Evolutionary conservation across 1,284 basidiomycete genomes (phyloP).

Genomic region (Psilocybe mexicana): DNA sequence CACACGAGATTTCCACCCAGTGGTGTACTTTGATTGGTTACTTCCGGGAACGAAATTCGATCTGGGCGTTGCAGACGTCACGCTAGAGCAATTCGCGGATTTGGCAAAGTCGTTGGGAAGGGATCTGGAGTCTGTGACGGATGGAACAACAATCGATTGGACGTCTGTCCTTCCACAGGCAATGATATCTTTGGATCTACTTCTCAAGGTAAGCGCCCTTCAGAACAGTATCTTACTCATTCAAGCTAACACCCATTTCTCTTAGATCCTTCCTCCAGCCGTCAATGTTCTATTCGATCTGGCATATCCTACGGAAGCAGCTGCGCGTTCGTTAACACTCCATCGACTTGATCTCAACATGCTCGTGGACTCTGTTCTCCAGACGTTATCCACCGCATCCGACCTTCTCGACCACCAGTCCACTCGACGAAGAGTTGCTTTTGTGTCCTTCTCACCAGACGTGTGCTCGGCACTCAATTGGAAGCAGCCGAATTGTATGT

Average conservation of each 20-base stretch:
- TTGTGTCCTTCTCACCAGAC: slow-evolving; percentile 87
- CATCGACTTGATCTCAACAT: slow-evolving; percentile 71
- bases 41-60: slow-evolving; percentile 79
- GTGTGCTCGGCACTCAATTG: slow-evolving; percentile 92
- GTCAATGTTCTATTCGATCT: slow-evolving; percentile 83
- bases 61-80: slow-evolving; percentile 83
- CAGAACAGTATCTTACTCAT: not conserved
- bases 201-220: slow-evolving; percentile 63
- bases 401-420: slow-evolving; percentile 49
- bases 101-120: slow-evolving; percentile 60
- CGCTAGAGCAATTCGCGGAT: slow-evolving; percentile 74
- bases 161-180: slow-evolving; percentile 48
- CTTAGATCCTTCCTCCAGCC: slow-evolving; percentile 68
- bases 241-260: not conserved
- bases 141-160: slow-evolving; percentile 50
- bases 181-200: slow-evolving; percentile 71
- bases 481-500: slow-evolving; percentile 98
- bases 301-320: slow-evolving; percentile 59
- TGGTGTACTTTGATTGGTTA: slow-evolving; percentile 72
- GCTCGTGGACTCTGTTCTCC: slow-evolving; percentile 82
- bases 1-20: slow-evolving; percentile 87
- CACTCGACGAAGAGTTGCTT: slow-evolving; percentile 74
- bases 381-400: slow-evolving; percentile 74
- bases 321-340: slow-evolving; percentile 44
- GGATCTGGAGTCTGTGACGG: slow-evolving; percentile 32